Conservation (phyloP, 306 rosid species). For the Dicorynia guianensis region DNA sequence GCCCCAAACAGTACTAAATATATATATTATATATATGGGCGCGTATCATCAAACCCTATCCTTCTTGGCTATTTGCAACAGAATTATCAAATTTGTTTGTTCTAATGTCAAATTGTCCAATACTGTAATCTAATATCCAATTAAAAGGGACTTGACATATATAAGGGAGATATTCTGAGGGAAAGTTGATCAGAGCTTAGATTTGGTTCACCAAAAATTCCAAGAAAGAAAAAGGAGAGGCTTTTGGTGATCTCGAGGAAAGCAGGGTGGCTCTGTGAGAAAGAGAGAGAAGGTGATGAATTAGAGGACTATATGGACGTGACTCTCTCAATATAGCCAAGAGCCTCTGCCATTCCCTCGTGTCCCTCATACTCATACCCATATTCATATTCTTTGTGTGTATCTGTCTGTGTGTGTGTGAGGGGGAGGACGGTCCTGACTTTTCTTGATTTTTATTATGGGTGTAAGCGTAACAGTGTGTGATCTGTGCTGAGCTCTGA, state of each 20-base stretch:
- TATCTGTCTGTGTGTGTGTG: slow-evolving; percentile 42
- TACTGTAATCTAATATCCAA: slow-evolving; percentile 1
- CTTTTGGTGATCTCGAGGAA: slow-evolving; percentile 66
- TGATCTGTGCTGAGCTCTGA: slow-evolving; percentile 38
- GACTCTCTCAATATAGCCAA: slow-evolving; percentile 24
- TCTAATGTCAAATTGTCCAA: slow-evolving; percentile 26
- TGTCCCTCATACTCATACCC: slow-evolving; percentile 32
- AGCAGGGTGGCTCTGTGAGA: slow-evolving; percentile 2
- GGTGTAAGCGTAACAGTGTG: slow-evolving; percentile 48
- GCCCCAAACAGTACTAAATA: slow-evolving; percentile 38
- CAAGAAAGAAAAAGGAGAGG: slow-evolving; percentile 48
- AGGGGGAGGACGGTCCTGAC: slow-evolving; percentile 42
- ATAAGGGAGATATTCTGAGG: slow-evolving; percentile 41
- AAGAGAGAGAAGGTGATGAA: slow-evolving; percentile 47
- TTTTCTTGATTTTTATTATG: slow-evolving; percentile 44
- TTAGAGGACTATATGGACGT: slow-evolving; percentile 60
- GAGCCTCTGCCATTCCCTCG: slow-evolving; percentile 44
- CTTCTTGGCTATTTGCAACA: slow-evolving; percentile 25
- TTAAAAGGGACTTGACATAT: slow-evolving; percentile 43
- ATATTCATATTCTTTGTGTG: slow-evolving; percentile 41
- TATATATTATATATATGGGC: too few relatives aligned
- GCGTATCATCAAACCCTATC: slow-evolving; percentile 31
- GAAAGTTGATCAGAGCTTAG: slow-evolving; percentile 53
- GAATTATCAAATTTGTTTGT: slow-evolving; percentile 14
- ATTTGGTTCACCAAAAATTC: slow-evolving; percentile 57